These are phyloP conservation scores for Trichoderma citrinoviride DNA, from an alignment of 2,329 filamentous ascomycete genomes.

Conservation along the genomic window DNA sequence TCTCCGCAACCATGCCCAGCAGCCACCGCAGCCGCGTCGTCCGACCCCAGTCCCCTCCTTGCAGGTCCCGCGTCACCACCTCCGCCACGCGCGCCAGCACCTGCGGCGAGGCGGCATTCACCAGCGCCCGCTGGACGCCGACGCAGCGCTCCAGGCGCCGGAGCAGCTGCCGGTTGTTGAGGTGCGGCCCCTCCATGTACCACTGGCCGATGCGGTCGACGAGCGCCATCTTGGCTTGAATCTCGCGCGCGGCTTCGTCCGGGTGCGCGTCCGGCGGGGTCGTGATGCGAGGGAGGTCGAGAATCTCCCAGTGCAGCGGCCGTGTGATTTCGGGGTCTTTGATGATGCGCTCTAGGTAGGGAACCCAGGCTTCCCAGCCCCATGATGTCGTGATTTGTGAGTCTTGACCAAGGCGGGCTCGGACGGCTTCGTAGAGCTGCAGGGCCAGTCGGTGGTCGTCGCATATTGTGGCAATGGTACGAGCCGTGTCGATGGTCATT, in stretches of 20 bases:
- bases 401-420: constrained; percentile 3
- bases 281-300: constrained; percentile 25
- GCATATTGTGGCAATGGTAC: constrained; percentile 25
- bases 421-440: constrained; percentile 26
- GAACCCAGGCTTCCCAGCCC: constrained; percentile 37
- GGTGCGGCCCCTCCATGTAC: constrained; percentile 31
- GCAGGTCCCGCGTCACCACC: constrained; percentile 36
- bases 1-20: constrained; percentile 28
- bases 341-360: constrained; percentile 35
- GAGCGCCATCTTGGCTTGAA: constrained; percentile 30
- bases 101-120: constrained; percentile 27
- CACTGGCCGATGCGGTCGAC: constrained; percentile 33
- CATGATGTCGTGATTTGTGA: constrained; percentile 26
- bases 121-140: constrained; percentile 28
- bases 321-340: constrained; percentile 31
- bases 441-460: constrained; percentile 31
- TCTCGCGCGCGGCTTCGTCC: constrained; percentile 18
- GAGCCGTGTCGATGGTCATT: constrained; percentile 20
- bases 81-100: constrained; percentile 31
- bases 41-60: constrained; percentile 35
- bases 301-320: constrained; percentile 31
- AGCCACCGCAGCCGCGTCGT: constrained; percentile 34
- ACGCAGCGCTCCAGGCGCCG: constrained; percentile 33
- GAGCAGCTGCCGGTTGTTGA: constrained; percentile 34
- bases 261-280: background rate